These are phyloP conservation scores for Daldinia bambusicola DNA, from an alignment of 495 filamentous ascomycete genomes.

Conservation along the genomic window DNA sequence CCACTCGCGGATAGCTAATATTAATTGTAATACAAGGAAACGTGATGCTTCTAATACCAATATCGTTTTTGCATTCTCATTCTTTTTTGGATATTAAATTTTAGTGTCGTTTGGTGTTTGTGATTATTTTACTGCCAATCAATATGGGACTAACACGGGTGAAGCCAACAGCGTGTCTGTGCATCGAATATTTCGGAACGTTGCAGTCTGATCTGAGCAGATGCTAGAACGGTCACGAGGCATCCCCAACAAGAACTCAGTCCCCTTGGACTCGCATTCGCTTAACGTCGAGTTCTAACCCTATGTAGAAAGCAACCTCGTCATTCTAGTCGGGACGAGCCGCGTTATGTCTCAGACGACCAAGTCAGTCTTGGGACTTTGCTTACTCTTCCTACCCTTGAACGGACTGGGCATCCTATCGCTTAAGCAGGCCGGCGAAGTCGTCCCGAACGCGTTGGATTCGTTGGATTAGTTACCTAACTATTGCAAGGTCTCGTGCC, in stretches of 20 bases:
- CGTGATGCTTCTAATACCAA: slow-evolving; percentile 28
- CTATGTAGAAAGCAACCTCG: slow-evolving; percentile 21
- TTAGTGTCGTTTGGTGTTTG: not conserved
- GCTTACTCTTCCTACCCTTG: slow-evolving; percentile 28
- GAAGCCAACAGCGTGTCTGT: not conserved
- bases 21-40: slow-evolving; percentile 47
- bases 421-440: not conserved
- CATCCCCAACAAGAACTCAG: not conserved
- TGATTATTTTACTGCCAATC: not conserved
- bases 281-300: slow-evolving; percentile 18
- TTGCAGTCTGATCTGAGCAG: not conserved
- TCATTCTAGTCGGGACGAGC: slow-evolving; percentile 31
- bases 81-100: not conserved
- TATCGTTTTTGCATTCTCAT: not conserved
- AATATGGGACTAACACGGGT: not conserved
- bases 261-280: slow-evolving; percentile 10
- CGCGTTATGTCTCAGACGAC: slow-evolving; percentile 17
- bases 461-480: not conserved
- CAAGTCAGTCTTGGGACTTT: slow-evolving; percentile 28
- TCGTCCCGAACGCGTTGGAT: not conserved
- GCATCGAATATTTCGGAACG: not conserved
- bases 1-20: slow-evolving; percentile 48
- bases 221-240: not conserved
- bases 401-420: slow-evolving; percentile 3
- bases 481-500: not conserved